Base-by-base conservation (phyloP, 306 rosid species). In the Astragalus glycyphyllos region DNA sequence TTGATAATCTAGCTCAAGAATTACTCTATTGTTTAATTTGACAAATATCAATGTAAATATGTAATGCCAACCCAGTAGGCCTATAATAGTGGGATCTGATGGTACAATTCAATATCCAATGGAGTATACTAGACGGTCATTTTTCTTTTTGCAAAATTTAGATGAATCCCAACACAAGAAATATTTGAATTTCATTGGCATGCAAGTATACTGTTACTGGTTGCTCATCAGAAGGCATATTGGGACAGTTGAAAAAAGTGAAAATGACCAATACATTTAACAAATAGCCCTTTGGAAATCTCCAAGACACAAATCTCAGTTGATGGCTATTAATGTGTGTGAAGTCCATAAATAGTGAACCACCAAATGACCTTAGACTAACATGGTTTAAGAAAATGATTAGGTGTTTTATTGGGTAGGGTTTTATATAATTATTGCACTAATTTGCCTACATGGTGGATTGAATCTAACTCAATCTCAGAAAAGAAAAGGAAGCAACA, bases 231-330 rank as follows among this genome's bases (percentile, higher is more conserved):
- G 45, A 56, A 14, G 46, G 77, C 73, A 58, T 74, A 8, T 64
- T 40, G 77, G 68, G 74, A 64, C 41, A 1, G 64, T 74, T 80
- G 73, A 65, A 80, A 64, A 11, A 29, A 69, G 49, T 37, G 65
- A 15, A 42, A 57, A 56, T 29, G 45, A 35, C 57, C 9, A 49
- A 50, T n/a, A 50, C 5, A 38, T 38, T 38, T 69, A 16, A 72
- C 31, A 55, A 80, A 12, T 47, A 74, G 53, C 74, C 73, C 70
- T 69, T 35, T 69, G 9, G 14, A 48, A 68, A 69, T 50, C 57
- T n/a, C 45, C 35, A 42, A 50, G 34, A 31, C 53, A 62, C 48
- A 79, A 41, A 56, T 44, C 37, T 54, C 46, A 34, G 37, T 42
- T 51, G 58, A 77, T 51, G 50, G 47, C 48, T 66, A 34, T 58